A percentile compares a stretch with the other conserved stretches of the same genome.
These are phyloP conservation scores for Claviceps citrina DNA, from an alignment of 2,329 filamentous ascomycete genomes.

Conservation along the genomic window DNA sequence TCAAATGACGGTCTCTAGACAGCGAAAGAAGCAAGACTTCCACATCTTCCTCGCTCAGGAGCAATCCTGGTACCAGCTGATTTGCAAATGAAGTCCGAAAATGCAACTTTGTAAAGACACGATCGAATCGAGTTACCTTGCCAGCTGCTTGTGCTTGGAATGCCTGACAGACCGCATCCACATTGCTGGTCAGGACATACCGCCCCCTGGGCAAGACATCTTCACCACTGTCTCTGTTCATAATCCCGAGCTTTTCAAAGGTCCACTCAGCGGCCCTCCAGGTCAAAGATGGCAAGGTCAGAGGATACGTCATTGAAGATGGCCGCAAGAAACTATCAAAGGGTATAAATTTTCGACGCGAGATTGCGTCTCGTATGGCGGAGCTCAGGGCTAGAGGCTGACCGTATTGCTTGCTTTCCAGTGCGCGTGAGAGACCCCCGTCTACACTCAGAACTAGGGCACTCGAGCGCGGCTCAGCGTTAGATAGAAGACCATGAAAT, in stretches of 20 bases:
- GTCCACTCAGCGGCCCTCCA: conserved; percentile 65
- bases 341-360: conserved; percentile 53
- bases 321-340: conserved; percentile 50
- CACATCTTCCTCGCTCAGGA: conserved; percentile 48
- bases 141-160: conserved; percentile 30
- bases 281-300: conserved; percentile 52
- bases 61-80: conserved; percentile 31
- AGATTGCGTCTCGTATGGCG: conserved; percentile 61
- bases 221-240: conserved; percentile 29
- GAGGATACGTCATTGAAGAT: conserved; percentile 56
- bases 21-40: conserved; percentile 57
- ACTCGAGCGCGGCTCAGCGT: conserved; percentile 25
- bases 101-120: conserved; percentile 50
- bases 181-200: conserved; percentile 50
- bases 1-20: conserved; percentile 46
- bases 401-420: conserved; percentile 67
- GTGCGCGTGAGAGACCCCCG: conserved; percentile 49
- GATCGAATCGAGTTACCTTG: conserved; percentile 41
- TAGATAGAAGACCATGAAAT: conserved; percentile 39
- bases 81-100: conserved; percentile 45
- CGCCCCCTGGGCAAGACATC: conserved; percentile 44
- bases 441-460: conserved; percentile 38
- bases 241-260: conserved; percentile 50
- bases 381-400: conserved; percentile 65
- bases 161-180: conserved; percentile 42